Conservation (phyloP, 2,329 filamentous ascomycete species). For the Volutella citrinella region DNA sequence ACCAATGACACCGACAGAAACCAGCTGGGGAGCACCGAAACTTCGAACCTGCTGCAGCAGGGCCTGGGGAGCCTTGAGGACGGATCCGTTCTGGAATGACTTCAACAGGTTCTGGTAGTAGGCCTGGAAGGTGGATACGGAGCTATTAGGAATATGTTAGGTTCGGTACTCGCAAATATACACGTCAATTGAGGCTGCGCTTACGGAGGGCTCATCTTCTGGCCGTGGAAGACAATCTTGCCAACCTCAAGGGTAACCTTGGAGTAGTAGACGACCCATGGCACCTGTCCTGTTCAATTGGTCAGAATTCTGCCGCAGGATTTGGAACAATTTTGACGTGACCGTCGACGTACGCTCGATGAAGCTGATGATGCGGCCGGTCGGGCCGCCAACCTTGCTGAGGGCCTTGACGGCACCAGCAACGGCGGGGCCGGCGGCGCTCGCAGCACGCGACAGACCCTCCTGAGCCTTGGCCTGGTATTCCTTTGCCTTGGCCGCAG, state of each 20-base stretch:
- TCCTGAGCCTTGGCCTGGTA: conserved; percentile 66
- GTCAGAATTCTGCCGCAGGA: conserved; percentile 10
- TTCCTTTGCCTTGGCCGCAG: conserved; percentile 38
- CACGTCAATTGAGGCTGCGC: conserved; percentile 31
- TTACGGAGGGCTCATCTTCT: conserved; percentile 95
- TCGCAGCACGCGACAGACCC: conserved; percentile 77
- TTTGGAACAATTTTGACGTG: too few species aligned
- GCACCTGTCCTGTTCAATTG: conserved; percentile 66
- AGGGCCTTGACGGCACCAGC: conserved; percentile 65
- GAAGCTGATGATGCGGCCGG: conserved; percentile 73
- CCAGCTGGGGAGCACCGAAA: conserved; percentile 68
- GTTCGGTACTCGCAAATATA: conserved; percentile 6
- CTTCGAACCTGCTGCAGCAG: conserved; percentile 60
- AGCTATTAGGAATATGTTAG: conserved; percentile 46
- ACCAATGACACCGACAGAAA: conserved; percentile 69
- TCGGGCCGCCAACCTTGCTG: conserved; percentile 77
- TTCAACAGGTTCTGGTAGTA: conserved; percentile 78
- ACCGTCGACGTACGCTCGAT: conserved; percentile 90
- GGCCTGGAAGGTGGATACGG: conserved; percentile 76
- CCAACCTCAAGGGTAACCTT: conserved; percentile 83
- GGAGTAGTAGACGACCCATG: conserved; percentile 86
- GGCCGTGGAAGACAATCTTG: conserved; percentile 82
- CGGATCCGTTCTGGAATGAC: conserved; percentile 62
- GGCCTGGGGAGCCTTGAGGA: conserved; percentile 55
- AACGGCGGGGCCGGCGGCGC: conserved; percentile 75